Base-by-base conservation (phyloP, 352 stramenopile species). In the Globisporangium lucens region DNA sequence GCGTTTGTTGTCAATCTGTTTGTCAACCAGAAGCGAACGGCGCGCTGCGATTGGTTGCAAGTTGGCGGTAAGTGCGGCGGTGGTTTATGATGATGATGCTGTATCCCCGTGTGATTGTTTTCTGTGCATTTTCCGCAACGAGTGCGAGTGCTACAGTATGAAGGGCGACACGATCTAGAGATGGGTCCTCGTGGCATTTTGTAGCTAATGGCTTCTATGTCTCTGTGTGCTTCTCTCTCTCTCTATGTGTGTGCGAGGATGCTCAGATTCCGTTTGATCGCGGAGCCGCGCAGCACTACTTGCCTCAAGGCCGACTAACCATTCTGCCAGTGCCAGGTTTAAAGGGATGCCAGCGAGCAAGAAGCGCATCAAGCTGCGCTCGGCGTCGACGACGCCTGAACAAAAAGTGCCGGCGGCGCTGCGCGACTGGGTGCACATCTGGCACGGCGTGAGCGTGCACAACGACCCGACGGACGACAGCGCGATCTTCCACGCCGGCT, bases 341-440 rank as follows among this genome's bases (percentile, higher is more conserved):
- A 49, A 53, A 59, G 24, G 7, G 6, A 93, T 93, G 85, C 83
- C 83, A 0, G 83, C 82, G 46, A 90, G 81, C 67, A 93, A 93
- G 71, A 93, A 91, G 72, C 83, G 85, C 56, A 89, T 91, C 68
- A 78, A 91, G 75, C 77, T 83, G 41, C 79, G 83, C 41, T 74
- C 71, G 20, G 64, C 75, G n/a, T 61, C 78, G 56, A 72, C 78
- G 46, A 71, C 82, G 55, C 74, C 69, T 43, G 76, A 75, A 46
- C 85, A 91, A 57, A 76, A 77, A 57, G 82, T 91, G 53, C 85
- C 83, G 0, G 75, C 82, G 13, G 77, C 79, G 36, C 68, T 93
- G 22, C 72, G 78, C 46, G 82, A 93, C 62, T 94, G 87, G 87
- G 83, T 90, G 43, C 81, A 92, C 73, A 83, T 91, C 52, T 94